phyloP scores from a whole-genome alignment of 1,284 basidiomycete genomes.

The Marasmius sp. region DNA sequence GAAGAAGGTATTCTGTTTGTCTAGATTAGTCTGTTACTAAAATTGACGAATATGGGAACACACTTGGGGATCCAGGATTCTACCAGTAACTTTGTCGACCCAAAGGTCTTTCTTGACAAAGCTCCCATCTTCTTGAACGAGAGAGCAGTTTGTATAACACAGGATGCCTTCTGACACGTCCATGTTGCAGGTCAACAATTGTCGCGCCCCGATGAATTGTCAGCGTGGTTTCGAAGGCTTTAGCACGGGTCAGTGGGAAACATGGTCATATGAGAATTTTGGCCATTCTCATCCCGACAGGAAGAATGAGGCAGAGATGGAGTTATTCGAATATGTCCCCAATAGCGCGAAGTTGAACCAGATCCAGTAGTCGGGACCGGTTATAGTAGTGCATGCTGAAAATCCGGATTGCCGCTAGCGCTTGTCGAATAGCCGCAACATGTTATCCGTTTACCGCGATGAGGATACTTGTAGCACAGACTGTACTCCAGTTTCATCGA shows the following conservation, averaged over 20 bases:
- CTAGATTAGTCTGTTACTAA: background rate
- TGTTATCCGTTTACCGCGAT: too few species aligned
- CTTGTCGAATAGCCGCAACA: too few species aligned
- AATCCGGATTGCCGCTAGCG: too few species aligned
- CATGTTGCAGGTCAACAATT: background rate
- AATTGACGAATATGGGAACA: constrained; percentile 9
- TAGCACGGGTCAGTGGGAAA: background rate
- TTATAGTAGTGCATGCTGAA: too few species aligned
- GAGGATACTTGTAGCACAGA: too few species aligned
- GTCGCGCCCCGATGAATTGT: background rate
- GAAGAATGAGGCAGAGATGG: background rate
- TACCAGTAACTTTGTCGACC: constrained; percentile 70
- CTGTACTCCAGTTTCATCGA: too few species aligned
- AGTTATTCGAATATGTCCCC: too few species aligned
- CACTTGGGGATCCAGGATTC: constrained; percentile 75
- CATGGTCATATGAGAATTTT: background rate
- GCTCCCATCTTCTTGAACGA: constrained; percentile 75
- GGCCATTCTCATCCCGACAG: background rate
- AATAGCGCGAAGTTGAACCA: too few species aligned
- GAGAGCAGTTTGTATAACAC: constrained; percentile 83
- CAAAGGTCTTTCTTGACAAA: constrained; percentile 71
- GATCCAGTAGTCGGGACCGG: too few species aligned
- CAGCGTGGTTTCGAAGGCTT: too few species aligned
- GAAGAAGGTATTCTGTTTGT: constrained; percentile 63
- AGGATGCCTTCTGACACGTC: constrained; percentile 59